Evolutionary conservation across 192 early-diverging fungal species (phyloP).

Genomic region (Funneliformis mosseae): DNA sequence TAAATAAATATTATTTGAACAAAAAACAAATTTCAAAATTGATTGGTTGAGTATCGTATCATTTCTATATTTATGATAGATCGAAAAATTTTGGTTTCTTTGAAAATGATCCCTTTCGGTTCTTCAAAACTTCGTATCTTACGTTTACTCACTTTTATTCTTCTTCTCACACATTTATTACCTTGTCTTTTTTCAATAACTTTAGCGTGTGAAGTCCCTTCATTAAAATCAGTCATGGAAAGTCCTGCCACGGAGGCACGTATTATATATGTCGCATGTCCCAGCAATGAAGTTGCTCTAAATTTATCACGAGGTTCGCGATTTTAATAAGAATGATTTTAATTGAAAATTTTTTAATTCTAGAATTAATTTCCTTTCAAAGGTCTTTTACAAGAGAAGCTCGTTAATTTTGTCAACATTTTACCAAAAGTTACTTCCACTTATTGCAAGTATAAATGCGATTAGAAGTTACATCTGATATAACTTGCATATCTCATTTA

Average conservation of each 20-base stretch:
- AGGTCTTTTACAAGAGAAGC: constrained; percentile 22
- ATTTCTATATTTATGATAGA: too few relatives aligned
- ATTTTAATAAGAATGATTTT: neutral
- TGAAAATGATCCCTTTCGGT: neutral
- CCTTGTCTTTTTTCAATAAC: neutral
- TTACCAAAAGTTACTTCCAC: constrained; percentile 12
- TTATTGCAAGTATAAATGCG: constrained; percentile 2
- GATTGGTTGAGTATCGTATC: too few relatives aligned
- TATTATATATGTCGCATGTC: neutral
- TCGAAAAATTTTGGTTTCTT: too few relatives aligned
- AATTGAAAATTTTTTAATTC: neutral
- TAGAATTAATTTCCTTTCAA: neutral
- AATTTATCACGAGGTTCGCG: neutral
- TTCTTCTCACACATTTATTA: neutral
- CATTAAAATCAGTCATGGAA: neutral
- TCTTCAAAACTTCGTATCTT: neutral
- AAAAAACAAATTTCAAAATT: too few relatives aligned
- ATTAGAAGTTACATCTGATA: neutral
- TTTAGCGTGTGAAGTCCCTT: neutral
- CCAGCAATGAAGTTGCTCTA: neutral
- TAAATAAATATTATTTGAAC: too few relatives aligned
- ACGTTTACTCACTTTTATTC: neutral
- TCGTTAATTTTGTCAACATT: constrained; percentile 14
- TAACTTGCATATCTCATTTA: neutral
- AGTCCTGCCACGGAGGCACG: neutral